A percentile compares a stretch with the other conserved stretches of the same genome.
Evolutionary conservation across 1,139 yeast species (phyloP).

Genomic region (Scheffersomyces stambukii): DNA sequence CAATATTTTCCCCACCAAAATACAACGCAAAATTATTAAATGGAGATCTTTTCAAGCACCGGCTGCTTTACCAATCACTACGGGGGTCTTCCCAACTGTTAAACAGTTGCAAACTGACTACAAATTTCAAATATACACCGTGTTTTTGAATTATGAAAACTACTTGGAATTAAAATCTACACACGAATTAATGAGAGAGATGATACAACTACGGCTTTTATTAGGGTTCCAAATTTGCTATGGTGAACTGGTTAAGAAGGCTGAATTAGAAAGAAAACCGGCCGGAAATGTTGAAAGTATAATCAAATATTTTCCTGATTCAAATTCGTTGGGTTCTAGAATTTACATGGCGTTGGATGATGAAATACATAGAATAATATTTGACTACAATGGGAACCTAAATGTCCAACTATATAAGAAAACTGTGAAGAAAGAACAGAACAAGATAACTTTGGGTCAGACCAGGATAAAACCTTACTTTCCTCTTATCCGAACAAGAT

Average conservation of each 20-base stretch:
- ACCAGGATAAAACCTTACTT: slow-evolving; percentile 24
- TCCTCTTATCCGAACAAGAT: slow-evolving; percentile 72
- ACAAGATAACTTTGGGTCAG: slow-evolving; percentile 20
- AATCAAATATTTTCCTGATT: slow-evolving; percentile 37
- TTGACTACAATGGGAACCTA: slow-evolving; percentile 65
- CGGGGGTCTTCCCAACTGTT: slow-evolving; percentile 69
- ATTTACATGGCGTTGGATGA: slow-evolving; percentile 74
- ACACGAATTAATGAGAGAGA: slow-evolving; percentile 71
- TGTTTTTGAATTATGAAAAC: slow-evolving; percentile 53
- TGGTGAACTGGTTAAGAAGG: slow-evolving; percentile 59
- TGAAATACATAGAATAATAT: slow-evolving; percentile 78
- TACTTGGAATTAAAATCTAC: slow-evolving; percentile 49
- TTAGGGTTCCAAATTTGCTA: slow-evolving; percentile 89
- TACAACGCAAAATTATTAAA: slow-evolving; percentile 65
- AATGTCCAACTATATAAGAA: slow-evolving; percentile 70
- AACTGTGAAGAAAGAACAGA: slow-evolving; percentile 18
- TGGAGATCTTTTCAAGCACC: slow-evolving; percentile 95
- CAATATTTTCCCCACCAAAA: slow-evolving; percentile 73
- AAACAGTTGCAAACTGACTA: slow-evolving; percentile 62
- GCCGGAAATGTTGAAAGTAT: slow-evolving; percentile 51
- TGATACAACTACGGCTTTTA: slow-evolving; percentile 78
- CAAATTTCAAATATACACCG: slow-evolving; percentile 61
- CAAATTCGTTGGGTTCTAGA: slow-evolving; percentile 50
- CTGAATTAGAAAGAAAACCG: slow-evolving; percentile 59
- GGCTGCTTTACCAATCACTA: slow-evolving; percentile 81